Evolutionary conservation across 1,284 basidiomycete genomes (phyloP).

Genomic region (Microbotryum lychnidis-dioicae): DNA sequence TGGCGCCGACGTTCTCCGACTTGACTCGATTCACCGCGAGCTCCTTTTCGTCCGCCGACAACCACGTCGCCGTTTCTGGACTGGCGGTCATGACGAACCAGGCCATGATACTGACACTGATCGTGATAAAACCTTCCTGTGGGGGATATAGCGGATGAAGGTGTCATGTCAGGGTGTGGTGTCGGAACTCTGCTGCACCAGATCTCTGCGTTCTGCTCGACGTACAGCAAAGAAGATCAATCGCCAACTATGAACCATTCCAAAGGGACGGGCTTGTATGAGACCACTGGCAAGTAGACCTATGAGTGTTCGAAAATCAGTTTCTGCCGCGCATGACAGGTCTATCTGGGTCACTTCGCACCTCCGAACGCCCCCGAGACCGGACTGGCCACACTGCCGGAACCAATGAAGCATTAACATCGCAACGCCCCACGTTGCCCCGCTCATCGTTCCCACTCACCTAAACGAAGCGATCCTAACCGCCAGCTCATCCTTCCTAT

Average conservation of each 20-base stretch:
- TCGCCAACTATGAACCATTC: conserved; percentile 25
- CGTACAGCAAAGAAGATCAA: conserved; percentile 32
- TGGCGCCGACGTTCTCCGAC: conserved; percentile 40
- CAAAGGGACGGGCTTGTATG: conserved; percentile 25
- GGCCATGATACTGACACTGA: conserved; percentile 35
- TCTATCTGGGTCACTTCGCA: too few relatives aligned
- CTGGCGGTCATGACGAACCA: conserved; percentile 39
- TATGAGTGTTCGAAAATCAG: conserved; percentile 17
- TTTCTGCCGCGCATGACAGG: too few relatives aligned
- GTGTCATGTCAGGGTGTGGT: too few relatives aligned
- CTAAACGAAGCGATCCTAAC: conserved; percentile 32
- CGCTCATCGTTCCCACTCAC: too few relatives aligned
- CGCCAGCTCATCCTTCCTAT: conserved; percentile 38
- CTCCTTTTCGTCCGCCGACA: conserved; percentile 37
- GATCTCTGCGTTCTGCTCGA: too few relatives aligned
- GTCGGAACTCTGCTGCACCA: too few relatives aligned
- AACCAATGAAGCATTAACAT: too few relatives aligned
- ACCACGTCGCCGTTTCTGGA: conserved; percentile 39
- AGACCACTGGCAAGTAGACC: conserved; percentile 32
- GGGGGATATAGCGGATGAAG: conserved; percentile 10
- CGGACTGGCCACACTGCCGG: too few relatives aligned
- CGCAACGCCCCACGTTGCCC: too few relatives aligned
- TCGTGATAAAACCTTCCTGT: conserved; percentile 41
- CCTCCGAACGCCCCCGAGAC: too few relatives aligned
- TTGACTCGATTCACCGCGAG: conserved; percentile 36